Percentiles rank a stretch among this genome's conserved stretches.
Conservation (phyloP, 2,329 filamentous ascomycete genomes). For the Epichloe sylvatica region DNA sequence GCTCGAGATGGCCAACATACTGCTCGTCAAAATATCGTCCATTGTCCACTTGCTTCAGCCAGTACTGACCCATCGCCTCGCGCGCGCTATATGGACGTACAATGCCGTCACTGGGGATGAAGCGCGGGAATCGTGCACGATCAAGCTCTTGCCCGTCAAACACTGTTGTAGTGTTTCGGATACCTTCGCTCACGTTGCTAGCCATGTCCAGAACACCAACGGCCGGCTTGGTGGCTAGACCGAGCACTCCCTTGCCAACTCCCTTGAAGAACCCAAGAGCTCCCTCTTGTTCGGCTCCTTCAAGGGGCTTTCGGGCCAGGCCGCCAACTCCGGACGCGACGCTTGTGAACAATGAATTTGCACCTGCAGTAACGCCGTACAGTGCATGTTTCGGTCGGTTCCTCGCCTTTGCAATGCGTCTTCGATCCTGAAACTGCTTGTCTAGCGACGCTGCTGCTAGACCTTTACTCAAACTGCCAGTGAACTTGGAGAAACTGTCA, state of each 20-base stretch:
- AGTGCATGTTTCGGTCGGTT: conserved; percentile 95
- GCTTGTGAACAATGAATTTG: conserved; percentile 86
- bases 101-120: conserved; percentile 83
- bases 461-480: conserved; percentile 91
- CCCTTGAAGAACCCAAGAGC: conserved; percentile 93
- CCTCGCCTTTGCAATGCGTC: conserved; percentile 80
- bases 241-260: conserved; percentile 85
- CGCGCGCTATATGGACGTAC: conserved; percentile 89
- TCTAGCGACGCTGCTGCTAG: conserved; percentile 89
- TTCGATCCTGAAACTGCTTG: conserved; percentile 95
- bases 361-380: conserved; percentile 88
- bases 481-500: conserved; percentile 95
- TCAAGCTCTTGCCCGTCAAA: conserved; percentile 93
- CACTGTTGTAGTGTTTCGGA: conserved; percentile 96
- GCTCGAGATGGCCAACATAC: conserved; percentile 91
- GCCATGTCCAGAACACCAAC: conserved; percentile 95
- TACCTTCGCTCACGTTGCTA: conserved; percentile 91
- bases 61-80: conserved; percentile 92
- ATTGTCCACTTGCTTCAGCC: conserved; percentile 96
- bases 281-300: conserved; percentile 92
- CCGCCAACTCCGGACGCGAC: conserved; percentile 89
- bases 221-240: conserved; percentile 90
- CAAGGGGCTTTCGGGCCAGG: conserved; percentile 80
- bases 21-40: conserved; percentile 96
- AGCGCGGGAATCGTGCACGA: conserved; percentile 82